phyloP scores from a whole-genome alignment of 192 early-diverging fungal species.

The Backusella circina region DNA sequence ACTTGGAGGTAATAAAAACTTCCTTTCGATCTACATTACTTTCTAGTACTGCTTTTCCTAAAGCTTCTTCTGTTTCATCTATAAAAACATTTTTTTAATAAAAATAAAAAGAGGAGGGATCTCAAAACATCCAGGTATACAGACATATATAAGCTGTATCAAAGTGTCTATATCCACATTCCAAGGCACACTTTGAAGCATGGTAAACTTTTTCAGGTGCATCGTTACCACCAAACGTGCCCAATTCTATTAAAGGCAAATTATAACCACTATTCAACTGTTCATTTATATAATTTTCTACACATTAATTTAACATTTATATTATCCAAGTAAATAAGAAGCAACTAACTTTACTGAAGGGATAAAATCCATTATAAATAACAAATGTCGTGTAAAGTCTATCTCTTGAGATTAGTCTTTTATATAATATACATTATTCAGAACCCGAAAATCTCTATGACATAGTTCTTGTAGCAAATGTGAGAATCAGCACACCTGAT shows the following conservation, averaged over 20 bases:
- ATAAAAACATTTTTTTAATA: neutral
- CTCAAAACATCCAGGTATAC: neutral
- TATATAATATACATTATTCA: neutral
- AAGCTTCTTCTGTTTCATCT: conserved; percentile 64
- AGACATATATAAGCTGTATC: conserved; percentile 37
- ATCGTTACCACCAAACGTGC: conserved; percentile 18
- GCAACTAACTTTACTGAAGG: neutral
- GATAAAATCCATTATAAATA: neutral
- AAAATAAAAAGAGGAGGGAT: neutral
- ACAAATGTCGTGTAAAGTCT: neutral
- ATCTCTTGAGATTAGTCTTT: neutral
- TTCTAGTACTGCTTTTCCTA: conserved; percentile 58
- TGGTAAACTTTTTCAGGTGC: conserved; percentile 24
- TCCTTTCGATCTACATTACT: conserved; percentile 52
- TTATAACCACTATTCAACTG: conserved; percentile 25
- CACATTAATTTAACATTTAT: neutral
- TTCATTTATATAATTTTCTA: neutral
- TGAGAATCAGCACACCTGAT: neutral
- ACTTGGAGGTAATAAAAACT: conserved; percentile 65
- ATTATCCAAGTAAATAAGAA: neutral
- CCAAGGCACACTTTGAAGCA: conserved; percentile 21
- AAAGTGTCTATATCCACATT: conserved; percentile 67
- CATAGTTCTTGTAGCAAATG: neutral
- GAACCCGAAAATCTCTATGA: neutral
- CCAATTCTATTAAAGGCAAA: conserved; percentile 19